Conservation (phyloP, 768 basidiomycete genomes). For the Fibroporia radiculosa region DNA sequence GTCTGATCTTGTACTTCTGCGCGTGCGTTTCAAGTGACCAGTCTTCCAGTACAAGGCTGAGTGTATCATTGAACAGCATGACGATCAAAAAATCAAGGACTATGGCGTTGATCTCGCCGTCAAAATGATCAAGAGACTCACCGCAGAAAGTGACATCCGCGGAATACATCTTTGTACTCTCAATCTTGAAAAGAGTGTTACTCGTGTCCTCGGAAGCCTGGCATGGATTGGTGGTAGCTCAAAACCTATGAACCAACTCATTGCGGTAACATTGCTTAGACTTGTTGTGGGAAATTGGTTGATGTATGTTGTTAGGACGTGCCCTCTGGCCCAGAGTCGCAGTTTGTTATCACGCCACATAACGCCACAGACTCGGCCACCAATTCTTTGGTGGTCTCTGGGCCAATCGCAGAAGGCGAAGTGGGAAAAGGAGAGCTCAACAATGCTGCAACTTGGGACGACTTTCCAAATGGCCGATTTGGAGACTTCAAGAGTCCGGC, state of each 20-base stretch:
- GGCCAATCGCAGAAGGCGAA: conserved; percentile 42
- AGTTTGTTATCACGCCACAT: conserved; percentile 53
- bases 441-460: conserved; percentile 79
- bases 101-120: conserved; percentile 87
- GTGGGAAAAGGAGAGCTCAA: conserved; percentile 68
- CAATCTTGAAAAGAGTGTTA: conserved; percentile 94
- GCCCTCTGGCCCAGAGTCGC: conserved; percentile 18
- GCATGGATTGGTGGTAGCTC: conserved; percentile 51
- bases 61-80: conserved; percentile 52
- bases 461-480: conserved; percentile 98
- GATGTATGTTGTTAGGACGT: conserved; percentile 25
- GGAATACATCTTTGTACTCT: conserved; percentile 95
- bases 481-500: conserved; percentile 98
- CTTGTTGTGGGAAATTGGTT: conserved; percentile 2
- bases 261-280: conserved; percentile 37
- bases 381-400: conserved; percentile 39
- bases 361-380: conserved; percentile 59
- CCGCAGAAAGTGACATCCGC: conserved; percentile 44
- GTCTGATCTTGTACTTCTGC: conserved; percentile 63
- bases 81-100: conserved; percentile 90
- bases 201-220: conserved; percentile 72
- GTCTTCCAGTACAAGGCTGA: neutral
- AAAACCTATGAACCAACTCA: conserved; percentile 53
- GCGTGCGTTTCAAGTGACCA: conserved; percentile 37
- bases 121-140: conserved; percentile 62